Conservation (phyloP, 2,329 filamentous ascomycete species). For the Diplodia scrobiculata region DNA sequence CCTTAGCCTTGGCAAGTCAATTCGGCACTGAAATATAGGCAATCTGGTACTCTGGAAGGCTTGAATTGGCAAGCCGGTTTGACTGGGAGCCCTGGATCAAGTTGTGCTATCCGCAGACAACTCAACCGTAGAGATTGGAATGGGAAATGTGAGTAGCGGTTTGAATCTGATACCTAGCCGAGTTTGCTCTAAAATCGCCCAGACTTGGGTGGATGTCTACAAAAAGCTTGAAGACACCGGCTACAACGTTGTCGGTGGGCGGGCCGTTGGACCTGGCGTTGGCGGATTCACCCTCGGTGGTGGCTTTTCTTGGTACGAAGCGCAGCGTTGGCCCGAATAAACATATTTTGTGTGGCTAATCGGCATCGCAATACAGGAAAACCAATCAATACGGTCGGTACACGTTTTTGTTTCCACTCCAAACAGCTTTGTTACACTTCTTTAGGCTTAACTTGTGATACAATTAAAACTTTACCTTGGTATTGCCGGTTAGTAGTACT, state of each 20-base stretch:
- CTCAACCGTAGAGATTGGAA: slow-evolving; percentile 7
- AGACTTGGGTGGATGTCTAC: slow-evolving; percentile 13
- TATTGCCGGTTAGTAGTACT: neutral
- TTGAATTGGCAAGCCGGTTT: too few species aligned
- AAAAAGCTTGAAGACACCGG: slow-evolving; percentile 1
- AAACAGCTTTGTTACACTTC: neutral
- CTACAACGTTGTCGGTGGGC: slow-evolving; percentile 14
- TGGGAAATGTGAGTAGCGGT: neutral
- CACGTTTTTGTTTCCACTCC: neutral
- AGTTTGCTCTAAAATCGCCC: neutral
- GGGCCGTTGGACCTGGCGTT: slow-evolving; percentile 1
- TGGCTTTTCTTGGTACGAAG: slow-evolving; percentile 6
- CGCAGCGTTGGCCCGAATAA: neutral
- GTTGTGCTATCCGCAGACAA: slow-evolving; percentile 7
- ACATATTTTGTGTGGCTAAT: neutral
- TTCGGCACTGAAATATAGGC: too few species aligned
- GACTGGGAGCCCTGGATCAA: neutral
- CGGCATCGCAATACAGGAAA: neutral
- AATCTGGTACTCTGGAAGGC: too few species aligned
- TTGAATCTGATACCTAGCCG: too few species aligned
- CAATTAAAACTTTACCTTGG: slow-evolving; percentile 14
- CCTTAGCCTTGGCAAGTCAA: too few species aligned
- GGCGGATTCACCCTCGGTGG: slow-evolving; percentile 18
- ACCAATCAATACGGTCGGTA: slow-evolving; percentile 3
- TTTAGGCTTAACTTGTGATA: slow-evolving; percentile 8